Evolutionary conservation across 164 flowering plant genomes (phyloP), one percentile per base, ranked within the genome.

Genomic region (Piper betle): DNA sequence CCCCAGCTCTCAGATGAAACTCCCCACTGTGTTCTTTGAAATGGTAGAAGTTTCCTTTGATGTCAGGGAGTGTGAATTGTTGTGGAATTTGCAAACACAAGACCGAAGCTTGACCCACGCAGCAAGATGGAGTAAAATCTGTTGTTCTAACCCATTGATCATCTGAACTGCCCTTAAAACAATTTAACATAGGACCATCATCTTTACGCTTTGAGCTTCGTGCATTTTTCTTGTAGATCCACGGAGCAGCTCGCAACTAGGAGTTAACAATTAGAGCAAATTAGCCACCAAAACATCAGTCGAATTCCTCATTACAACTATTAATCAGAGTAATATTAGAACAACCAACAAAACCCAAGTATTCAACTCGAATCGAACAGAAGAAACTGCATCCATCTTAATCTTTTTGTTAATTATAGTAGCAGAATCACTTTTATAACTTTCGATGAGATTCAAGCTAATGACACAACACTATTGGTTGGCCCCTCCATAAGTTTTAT

Each of bases 41-140:
- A 52, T 61, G 65, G 25, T 63, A 70, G 67, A 83, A 85, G 48
- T 72, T 71, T 52, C 80, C 78, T 15, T 53, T 41, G 20, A 91
- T 75, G 63, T 77, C 61, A 39, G 91, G 86, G 65, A 87, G 74
- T 10, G 61, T 12, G 53, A 65, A 53, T n/a, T 66, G 68, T 46
- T 25, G 3, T 52, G 86, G 79, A 62, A 92, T 74, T 78, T 85
- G 83, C 69, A 89, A 59, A 68, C 98, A 92, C 58, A 89, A 37
- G 19, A 78, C 70, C 20, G 95, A 82, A 20, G 98, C 89, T 39
- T 87, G 96, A 6, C 98, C 98, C 59, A 92, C 78, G 18, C 67
- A 63, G 52, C 53, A 62, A 1, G 62, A 73, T 58, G 77, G 76
- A 57, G 92, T 82, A 63, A 89, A 92, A 72, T 92, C 98, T 10